Evolutionary conservation across 352 stramenopile species (phyloP).

Genomic region (Pythium vanterpoolii): DNA sequence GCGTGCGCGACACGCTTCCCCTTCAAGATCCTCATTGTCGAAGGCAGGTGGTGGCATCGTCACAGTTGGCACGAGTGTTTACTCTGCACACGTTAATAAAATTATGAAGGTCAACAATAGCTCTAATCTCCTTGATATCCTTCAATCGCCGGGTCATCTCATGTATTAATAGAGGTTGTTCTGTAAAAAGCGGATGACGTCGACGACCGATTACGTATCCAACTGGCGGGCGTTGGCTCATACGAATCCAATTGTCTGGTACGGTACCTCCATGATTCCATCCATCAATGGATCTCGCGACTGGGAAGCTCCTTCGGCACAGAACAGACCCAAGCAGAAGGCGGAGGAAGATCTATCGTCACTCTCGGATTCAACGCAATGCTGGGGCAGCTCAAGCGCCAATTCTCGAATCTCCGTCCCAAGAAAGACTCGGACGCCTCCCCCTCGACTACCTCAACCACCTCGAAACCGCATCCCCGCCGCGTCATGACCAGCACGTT

Average conservation of each 20-base stretch:
- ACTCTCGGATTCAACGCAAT: not conserved
- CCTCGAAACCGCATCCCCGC: constrained; percentile 3
- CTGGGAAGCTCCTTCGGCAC: not conserved
- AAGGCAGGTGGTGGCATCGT: too few species aligned
- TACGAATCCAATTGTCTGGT: constrained; percentile 1
- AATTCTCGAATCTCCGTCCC: constrained; percentile 19
- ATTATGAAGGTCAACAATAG: too few species aligned
- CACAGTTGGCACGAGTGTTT: too few species aligned
- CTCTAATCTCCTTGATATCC: too few species aligned
- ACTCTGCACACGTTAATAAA: too few species aligned
- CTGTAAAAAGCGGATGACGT: constrained; percentile 7
- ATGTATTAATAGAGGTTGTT: constrained; percentile 7
- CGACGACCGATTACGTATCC: constrained; percentile 11
- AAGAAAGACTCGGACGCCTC: constrained; percentile 5
- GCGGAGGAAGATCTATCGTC: constrained; percentile 6
- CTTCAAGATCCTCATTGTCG: too few species aligned
- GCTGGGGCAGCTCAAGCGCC: constrained; percentile 17
- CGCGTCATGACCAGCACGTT: constrained; percentile 7
- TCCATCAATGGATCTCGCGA: too few species aligned
- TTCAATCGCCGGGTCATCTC: not conserved
- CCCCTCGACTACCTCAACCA: not conserved
- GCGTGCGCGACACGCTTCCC: constrained; percentile 20
- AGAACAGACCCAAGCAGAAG: constrained; percentile 10
- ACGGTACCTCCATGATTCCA: not conserved
- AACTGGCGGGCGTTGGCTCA: not conserved